Conservation (phyloP, 805 yeast species). For the Pichia deserticola region DNA sequence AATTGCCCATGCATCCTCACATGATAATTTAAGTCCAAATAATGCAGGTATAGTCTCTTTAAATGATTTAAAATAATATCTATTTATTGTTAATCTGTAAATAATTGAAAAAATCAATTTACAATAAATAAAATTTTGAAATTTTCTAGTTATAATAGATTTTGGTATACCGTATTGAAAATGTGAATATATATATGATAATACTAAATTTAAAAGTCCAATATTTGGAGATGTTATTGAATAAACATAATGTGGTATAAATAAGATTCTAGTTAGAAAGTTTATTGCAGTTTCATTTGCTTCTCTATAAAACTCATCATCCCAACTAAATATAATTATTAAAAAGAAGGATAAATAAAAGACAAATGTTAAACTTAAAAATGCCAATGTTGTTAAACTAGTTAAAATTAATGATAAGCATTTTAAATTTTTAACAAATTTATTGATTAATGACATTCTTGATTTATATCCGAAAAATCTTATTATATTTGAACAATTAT, state of each 20-base stretch:
- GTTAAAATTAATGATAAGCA: background rate
- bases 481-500: background rate
- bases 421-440: background rate
- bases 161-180: background rate
- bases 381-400: background rate
- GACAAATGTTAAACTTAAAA: background rate
- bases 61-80: conserved; percentile 2
- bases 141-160: background rate
- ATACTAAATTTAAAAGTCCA: background rate
- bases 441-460: background rate
- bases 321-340: background rate
- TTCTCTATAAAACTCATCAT: background rate
- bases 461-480: background rate
- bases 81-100: conserved; percentile 1
- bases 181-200: background rate
- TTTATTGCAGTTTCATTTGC: background rate
- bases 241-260: conserved; percentile 1
- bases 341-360: background rate
- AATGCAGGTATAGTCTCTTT: conserved; percentile 1
- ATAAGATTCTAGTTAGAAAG: background rate
- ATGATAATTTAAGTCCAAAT: conserved; percentile 1
- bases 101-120: background rate
- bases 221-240: background rate
- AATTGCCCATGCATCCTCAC: conserved; percentile 1
- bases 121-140: background rate